Percentiles rank a stretch among this genome's conserved stretches.
Conservation (phyloP, 176 grass and related monocot genomes). For the Hordeum vulgare region MorexV3_pseudomolecules_assembly NC_058522.1:294116729-294117228, state of each 20-base stretch:
- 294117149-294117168: conserved; percentile 72
- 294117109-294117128: conserved; percentile 81
- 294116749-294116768: neutral
- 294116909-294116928: conserved; percentile 4
- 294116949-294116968: neutral
- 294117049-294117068: conserved; percentile 92
- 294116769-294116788: neutral
- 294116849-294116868: neutral
- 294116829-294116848: neutral
- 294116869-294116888: neutral
- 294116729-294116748: neutral
- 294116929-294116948: neutral
- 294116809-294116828: neutral
- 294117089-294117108: conserved; percentile 81
- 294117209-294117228: conserved; percentile 84
- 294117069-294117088: conserved; percentile 94
- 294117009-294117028: conserved; percentile 97
- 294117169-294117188: conserved; percentile 74
- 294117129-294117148: conserved; percentile 85
- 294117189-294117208: conserved; percentile 77
- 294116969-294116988: neutral
- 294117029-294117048: conserved; percentile 77
- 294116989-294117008: neutral
- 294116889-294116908: neutral
- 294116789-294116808: neutral